Evolutionary conservation across 1,284 basidiomycete species (phyloP), one percentile per base, ranked within the genome.

Genomic region (Cutaneotrichosporon cavernicola): DNA sequence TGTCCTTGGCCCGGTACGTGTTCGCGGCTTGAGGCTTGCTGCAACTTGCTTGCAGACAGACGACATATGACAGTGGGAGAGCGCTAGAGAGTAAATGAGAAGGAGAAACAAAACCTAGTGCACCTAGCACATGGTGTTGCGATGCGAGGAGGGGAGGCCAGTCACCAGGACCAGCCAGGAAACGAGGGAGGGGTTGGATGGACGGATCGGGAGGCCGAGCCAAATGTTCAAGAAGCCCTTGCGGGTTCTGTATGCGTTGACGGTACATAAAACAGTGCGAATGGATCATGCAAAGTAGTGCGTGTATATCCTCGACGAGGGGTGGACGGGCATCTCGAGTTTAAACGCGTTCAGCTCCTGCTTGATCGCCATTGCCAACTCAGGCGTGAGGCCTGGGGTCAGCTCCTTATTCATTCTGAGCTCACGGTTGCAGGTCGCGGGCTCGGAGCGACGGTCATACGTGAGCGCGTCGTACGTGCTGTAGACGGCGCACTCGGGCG

Each of bases 271-370:
- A 34, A 58, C 22, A 52, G 56, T 57, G 55, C 43, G 51, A 47
- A 50, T 57, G 61, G 53, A 67, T 71, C 65, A 86, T 67, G 84
- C 84, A 75, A 87, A 87, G 79, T 86, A 87, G 73, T 87, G 86
- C 58, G 86, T 87, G 79, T 95, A 89, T 74, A 90, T 86, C 78
- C 91, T 87, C 80, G 90, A 92, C 56, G 89, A 83, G 68, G 90
- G 89, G 80, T 97, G 94, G 66, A 97, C 92, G 76, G 93, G 91
- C 94, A 97, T 97, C 81, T 97, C 94, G 90, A 97, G 92, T 85
- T 97, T 97, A 83, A 90, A 97, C 66, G 91, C 92, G 81, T 97
- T 95, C 55, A 96, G 83, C 83, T 95, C 92, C 81, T 95, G 92
- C 84, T 97, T 97, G 81, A 97, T 97, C 69, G 90, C 85, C 84